Evolutionary conservation across 768 basidiomycete genomes (phyloP).

Genomic region (Pisolithus albus): DNA sequence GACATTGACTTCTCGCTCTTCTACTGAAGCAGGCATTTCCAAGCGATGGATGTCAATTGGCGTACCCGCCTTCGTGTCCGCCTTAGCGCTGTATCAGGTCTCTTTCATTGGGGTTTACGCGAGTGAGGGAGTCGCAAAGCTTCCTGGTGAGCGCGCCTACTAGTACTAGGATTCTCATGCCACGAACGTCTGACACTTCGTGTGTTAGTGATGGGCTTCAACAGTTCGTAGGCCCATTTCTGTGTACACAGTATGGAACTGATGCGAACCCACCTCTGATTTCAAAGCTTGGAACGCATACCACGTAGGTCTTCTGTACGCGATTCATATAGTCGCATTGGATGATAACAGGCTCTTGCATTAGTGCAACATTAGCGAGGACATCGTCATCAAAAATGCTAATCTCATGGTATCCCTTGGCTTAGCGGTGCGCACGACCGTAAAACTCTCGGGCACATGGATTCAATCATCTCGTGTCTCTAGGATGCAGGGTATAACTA

Average conservation of each 20-base stretch:
- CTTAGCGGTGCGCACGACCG: constrained; percentile 31
- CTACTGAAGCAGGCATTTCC: too few relatives aligned
- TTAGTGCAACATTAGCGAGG: constrained; percentile 55
- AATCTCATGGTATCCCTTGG: constrained; percentile 45
- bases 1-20: too few relatives aligned
- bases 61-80: too few relatives aligned
- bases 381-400: constrained; percentile 45
- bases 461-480: background rate
- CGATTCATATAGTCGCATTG: background rate
- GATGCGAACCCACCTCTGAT: background rate
- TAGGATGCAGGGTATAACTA: constrained; percentile 54
- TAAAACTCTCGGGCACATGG: background rate
- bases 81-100: too few relatives aligned
- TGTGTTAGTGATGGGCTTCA: constrained; percentile 51
- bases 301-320: constrained; percentile 35
- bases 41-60: too few relatives aligned
- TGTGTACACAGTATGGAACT: background rate
- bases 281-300: constrained; percentile 62
- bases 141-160: constrained; percentile 27
- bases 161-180: too few relatives aligned
- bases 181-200: background rate
- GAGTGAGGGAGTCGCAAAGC: constrained; percentile 22
- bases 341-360: background rate
- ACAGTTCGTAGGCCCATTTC: constrained; percentile 37
- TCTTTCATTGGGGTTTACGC: too few relatives aligned